Base-by-base conservation (phyloP, 176 grass and related monocot species). In the sorghum (Sorghum bicolor) region DNA sequence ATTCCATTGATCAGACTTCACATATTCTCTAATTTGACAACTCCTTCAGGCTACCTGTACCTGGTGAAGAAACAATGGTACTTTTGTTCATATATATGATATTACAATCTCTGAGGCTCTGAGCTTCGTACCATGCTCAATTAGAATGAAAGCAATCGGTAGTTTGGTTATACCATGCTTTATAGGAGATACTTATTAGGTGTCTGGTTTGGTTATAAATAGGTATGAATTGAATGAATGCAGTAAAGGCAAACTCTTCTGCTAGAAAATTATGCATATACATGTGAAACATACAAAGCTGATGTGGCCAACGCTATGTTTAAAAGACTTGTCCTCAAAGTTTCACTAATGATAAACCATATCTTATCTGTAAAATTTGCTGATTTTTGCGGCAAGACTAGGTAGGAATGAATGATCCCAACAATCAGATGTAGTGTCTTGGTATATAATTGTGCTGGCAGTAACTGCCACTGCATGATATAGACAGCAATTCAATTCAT, bases 331-430 rank as follows among this genome's bases (percentile, higher is more conserved):
- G 13, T 50, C 8, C 8, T 30, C 68, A 17, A 45, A 81, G 32
- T 81, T 79, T 67, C 36, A 61, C 63, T 32, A 53, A 17, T 24
- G 48, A 8, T 31, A 19, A 44, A 33, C 33, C 17, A 57, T 13
- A 37, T 82, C 34, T 86, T 17, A 24, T 71, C 26, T 77, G 34
- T 43, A 32, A 29, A 45, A 58, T 81, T 34, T 82, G 60, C 85
- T 29, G 14, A 11, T 2, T 57, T 64, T 64, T 12, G 17, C 5
- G 4, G 75, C 16, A 43, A 78, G 52, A 22, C 39, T 71, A 41
- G 10, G 40, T 65, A 39, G 20, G 19, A 63, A 13, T 28, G n/a
- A 22, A 13, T 44, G 41, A 13, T 2, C 41, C 24, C n/a, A 34
- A 36, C 65, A 30, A 68, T 13, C 5, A 72, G 61, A 25, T 75